phyloP scores from a whole-genome alignment of 345 rosid species.

The Sonneratia caseolaris region DNA sequence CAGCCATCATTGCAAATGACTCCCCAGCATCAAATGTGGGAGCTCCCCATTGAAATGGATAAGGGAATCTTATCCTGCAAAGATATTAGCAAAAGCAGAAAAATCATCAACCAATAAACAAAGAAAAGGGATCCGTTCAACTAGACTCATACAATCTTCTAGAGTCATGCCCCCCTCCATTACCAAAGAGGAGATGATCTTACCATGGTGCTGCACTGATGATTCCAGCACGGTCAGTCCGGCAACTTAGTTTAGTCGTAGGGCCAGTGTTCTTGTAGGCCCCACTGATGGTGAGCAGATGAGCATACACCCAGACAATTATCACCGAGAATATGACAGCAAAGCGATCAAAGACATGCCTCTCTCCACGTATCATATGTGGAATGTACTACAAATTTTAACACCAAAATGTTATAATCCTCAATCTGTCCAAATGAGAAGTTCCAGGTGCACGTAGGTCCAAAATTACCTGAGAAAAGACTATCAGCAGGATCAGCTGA shows the following conservation, averaged over 20 bases:
- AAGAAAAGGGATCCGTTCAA: not conserved
- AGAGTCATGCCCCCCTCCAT: not conserved
- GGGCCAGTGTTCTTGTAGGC: slow-evolving; percentile 60
- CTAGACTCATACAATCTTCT: not conserved
- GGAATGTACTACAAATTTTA: slow-evolving; percentile 59
- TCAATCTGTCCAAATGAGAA: not conserved
- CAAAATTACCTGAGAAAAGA: slow-evolving; percentile 71
- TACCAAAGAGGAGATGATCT: slow-evolving; percentile 7
- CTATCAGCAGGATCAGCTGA: slow-evolving; percentile 56
- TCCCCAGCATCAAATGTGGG: slow-evolving; percentile 97
- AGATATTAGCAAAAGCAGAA: slow-evolving; percentile 3
- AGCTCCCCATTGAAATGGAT: slow-evolving; percentile 99
- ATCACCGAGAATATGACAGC: slow-evolving; percentile 81
- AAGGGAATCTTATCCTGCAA: slow-evolving; percentile 85
- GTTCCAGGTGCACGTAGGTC: not conserved
- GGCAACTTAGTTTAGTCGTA: slow-evolving; percentile 66
- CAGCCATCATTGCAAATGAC: slow-evolving; percentile 92
- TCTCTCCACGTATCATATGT: slow-evolving; percentile 48
- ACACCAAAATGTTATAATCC: not conserved
- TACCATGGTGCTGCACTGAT: slow-evolving; percentile 89
- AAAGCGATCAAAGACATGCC: slow-evolving; percentile 63
- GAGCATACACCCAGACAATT: slow-evolving; percentile 89
- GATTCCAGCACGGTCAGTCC: slow-evolving; percentile 85
- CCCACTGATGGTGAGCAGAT: slow-evolving; percentile 84
- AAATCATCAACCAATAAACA: not conserved